Percentiles rank a stretch among this genome's conserved stretches.
phyloP scores from a whole-genome alignment of 2,329 filamentous ascomycete genomes.

The Grosmannia huntii region DNA sequence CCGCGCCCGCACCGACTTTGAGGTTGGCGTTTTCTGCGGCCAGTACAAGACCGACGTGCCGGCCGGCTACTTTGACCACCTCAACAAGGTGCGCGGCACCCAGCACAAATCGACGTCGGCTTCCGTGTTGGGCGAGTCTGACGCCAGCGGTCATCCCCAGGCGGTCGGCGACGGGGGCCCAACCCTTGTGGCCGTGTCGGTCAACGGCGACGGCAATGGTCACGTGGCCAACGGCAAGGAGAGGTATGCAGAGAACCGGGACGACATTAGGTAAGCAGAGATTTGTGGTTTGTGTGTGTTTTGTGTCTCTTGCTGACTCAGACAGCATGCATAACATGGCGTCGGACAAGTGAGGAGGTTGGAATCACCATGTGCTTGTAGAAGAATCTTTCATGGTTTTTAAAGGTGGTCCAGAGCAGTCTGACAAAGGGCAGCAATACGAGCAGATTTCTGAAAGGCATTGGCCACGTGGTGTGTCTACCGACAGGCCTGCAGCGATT shows the following conservation, averaged over 20 bases:
- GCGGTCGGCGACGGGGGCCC: too few relatives aligned
- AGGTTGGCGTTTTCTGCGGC: slow-evolving; percentile 85
- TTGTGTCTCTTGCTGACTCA: background rate
- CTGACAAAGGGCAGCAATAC: background rate
- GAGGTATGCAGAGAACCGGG: background rate
- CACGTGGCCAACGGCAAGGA: background rate
- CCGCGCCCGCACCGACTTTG: slow-evolving; percentile 51
- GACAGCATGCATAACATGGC: background rate
- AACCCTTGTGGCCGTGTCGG: too few relatives aligned
- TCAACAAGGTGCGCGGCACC: slow-evolving; percentile 55
- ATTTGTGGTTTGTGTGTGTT: too few relatives aligned
- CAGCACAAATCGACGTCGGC: slow-evolving; percentile 30
- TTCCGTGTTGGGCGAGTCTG: too few relatives aligned
- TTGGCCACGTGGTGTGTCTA: background rate
- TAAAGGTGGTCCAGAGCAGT: background rate
- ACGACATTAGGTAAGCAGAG: slow-evolving; percentile 7
- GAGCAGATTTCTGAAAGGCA: background rate
- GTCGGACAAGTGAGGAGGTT: background rate
- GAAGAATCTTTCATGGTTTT: too few relatives aligned
- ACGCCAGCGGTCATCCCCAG: background rate
- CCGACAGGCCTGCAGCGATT: slow-evolving; percentile 6
- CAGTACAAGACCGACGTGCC: slow-evolving; percentile 73
- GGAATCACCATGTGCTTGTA: too few relatives aligned
- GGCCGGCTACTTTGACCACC: slow-evolving; percentile 68
- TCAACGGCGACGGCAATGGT: background rate